phyloP scores from a whole-genome alignment of 1,139 yeast genomes.

The Debaryomyces sp. region DNA sequence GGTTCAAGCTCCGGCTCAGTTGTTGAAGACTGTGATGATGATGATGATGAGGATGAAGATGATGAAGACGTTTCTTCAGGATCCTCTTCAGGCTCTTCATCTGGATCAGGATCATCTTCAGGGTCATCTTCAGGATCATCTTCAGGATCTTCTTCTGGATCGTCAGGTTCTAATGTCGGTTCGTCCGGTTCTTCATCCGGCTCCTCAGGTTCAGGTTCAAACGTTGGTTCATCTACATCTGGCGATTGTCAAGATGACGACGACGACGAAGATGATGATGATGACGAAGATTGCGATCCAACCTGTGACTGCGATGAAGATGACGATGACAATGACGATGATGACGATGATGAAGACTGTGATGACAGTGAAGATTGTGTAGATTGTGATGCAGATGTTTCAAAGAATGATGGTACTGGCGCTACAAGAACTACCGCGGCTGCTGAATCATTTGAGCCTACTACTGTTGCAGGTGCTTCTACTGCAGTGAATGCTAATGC shows the following conservation, averaged over 20 bases:
- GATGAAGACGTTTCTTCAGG: background rate
- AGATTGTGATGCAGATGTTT: constrained; percentile 7
- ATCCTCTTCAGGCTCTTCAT: constrained; percentile 7
- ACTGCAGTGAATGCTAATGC: constrained; percentile 2
- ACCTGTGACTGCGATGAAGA: constrained; percentile 12
- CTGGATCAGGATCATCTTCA: constrained; percentile 1
- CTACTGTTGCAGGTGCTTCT: background rate
- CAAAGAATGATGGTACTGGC: background rate
- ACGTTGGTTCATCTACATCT: constrained; percentile 8
- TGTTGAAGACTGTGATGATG: background rate
- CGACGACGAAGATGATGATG: constrained; percentile 10
- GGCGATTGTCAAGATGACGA: constrained; percentile 10
- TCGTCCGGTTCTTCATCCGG: constrained; percentile 7
- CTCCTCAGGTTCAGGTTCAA: constrained; percentile 10
- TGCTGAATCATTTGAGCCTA: constrained; percentile 4
- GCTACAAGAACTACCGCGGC: constrained; percentile 2
- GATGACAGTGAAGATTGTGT: constrained; percentile 7
- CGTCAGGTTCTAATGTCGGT: constrained; percentile 1
- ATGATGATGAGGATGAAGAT: background rate
- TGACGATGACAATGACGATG: constrained; percentile 13
- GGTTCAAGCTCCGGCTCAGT: constrained; percentile 16
- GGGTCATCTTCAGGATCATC: constrained; percentile 9
- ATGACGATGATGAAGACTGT: constrained; percentile 11
- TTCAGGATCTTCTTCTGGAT: constrained; percentile 2
- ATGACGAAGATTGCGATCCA: constrained; percentile 9